These are phyloP conservation scores for Imleria badia DNA, from an alignment of 768 basidiomycete species.

Conservation along the genomic window DNA sequence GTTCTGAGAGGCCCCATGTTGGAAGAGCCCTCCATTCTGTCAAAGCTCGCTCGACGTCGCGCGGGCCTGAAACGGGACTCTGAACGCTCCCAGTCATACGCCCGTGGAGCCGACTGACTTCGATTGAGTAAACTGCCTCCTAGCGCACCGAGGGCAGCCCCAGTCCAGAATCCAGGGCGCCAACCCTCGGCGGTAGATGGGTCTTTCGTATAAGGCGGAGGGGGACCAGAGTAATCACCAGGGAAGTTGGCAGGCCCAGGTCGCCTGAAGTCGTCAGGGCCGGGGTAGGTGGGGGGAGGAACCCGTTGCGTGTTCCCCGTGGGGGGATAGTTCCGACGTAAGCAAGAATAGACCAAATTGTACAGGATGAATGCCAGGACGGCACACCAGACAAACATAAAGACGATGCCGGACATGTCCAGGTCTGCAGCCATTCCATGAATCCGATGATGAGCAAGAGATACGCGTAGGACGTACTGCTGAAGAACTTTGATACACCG, in stretches of 20 bases:
- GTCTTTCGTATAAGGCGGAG: slow-evolving; percentile 57
- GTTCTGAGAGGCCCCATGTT: slow-evolving; percentile 68
- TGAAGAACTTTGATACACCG: slow-evolving; percentile 19
- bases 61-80: slow-evolving; percentile 29
- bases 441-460: neutral
- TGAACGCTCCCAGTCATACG: slow-evolving; percentile 64
- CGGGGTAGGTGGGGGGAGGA: slow-evolving; percentile 33
- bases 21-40: slow-evolving; percentile 70
- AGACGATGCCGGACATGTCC: slow-evolving; percentile 48
- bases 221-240: slow-evolving; percentile 46
- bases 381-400: slow-evolving; percentile 56
- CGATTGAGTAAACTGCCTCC: slow-evolving; percentile 58
- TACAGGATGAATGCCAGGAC: slow-evolving; percentile 56
- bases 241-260: slow-evolving; percentile 51
- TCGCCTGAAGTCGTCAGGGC: slow-evolving; percentile 15
- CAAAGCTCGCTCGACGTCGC: slow-evolving; percentile 32
- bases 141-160: slow-evolving; percentile 70
- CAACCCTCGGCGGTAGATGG: slow-evolving; percentile 37
- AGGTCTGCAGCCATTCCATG: slow-evolving; percentile 36
- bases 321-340: slow-evolving; percentile 32
- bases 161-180: slow-evolving; percentile 85
- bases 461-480: slow-evolving; percentile 12
- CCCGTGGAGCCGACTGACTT: slow-evolving; percentile 26
- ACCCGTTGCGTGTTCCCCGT: slow-evolving; percentile 31
- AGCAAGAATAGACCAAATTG: slow-evolving; percentile 56